A percentile compares a stretch with the other conserved stretches of the same genome.
phyloP scores from a whole-genome alignment of 169 alveolate species.

The Eimeria maxima region DNA sequence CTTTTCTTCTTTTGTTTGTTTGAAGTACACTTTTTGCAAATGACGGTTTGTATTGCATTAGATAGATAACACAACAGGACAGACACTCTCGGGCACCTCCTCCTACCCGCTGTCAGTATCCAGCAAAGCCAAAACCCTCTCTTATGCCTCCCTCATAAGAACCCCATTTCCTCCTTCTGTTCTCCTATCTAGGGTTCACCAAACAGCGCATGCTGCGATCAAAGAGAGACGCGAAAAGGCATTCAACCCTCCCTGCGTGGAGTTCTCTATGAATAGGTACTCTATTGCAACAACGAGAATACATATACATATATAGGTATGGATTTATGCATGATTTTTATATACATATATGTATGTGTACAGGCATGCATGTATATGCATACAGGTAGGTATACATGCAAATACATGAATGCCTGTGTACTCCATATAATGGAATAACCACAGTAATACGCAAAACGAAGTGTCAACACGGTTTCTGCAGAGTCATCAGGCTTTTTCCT shows the following conservation, averaged over 20 bases:
- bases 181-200: not conserved
- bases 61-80: not conserved
- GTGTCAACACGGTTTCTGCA: not conserved
- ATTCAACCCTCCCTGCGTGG: not conserved
- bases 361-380: not conserved
- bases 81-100: not conserved
- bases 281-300: not conserved
- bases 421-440: too few species aligned
- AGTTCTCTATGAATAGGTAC: not conserved
- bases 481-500: conserved; percentile 71
- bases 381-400: too few species aligned
- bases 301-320: too few species aligned
- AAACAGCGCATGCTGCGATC: not conserved
- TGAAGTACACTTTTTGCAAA: not conserved
- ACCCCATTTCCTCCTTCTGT: not conserved
- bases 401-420: too few species aligned
- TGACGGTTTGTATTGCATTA: not conserved
- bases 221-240: not conserved
- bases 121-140: not conserved
- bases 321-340: too few species aligned
- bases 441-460: not conserved
- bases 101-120: not conserved
- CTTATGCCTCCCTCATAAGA: conserved; percentile 12
- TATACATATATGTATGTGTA: not conserved
- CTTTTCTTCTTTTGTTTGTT: not conserved